These are phyloP conservation scores for Celoporthe dispersa DNA, from an alignment of 2,329 filamentous ascomycete species.

Conservation along the genomic window DNA sequence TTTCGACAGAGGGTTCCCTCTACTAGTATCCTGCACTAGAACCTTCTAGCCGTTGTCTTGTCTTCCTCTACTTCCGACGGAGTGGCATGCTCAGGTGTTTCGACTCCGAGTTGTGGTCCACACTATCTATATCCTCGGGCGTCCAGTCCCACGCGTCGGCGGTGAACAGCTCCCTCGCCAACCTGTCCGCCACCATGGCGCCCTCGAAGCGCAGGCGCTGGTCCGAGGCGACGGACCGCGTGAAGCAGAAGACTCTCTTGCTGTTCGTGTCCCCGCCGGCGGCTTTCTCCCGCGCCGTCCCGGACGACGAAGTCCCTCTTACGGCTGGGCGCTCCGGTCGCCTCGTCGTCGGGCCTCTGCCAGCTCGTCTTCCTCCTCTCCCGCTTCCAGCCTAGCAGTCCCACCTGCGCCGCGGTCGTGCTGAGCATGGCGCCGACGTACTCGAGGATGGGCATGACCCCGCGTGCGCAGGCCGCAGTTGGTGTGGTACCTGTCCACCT, in stretches of 20 bases:
- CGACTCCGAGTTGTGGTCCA: slow-evolving; percentile 4
- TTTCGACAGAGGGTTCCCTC: too few relatives aligned
- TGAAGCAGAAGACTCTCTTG: slow-evolving; percentile 51
- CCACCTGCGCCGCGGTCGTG: slow-evolving; percentile 49
- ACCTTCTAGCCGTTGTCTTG: too few relatives aligned
- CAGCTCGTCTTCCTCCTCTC: slow-evolving; percentile 47
- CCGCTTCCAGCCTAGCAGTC: slow-evolving; percentile 52
- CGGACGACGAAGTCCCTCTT: slow-evolving; percentile 24
- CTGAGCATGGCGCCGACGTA: slow-evolving; percentile 63
- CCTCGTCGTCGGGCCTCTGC: slow-evolving; percentile 35
- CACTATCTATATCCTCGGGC: slow-evolving; percentile 44
- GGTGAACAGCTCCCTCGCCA: slow-evolving; percentile 59
- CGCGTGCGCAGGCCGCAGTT: slow-evolving; percentile 73
- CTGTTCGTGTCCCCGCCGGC: not conserved
- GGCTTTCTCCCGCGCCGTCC: slow-evolving; percentile 27
- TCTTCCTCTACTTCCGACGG: slow-evolving; percentile 7
- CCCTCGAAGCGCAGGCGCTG: slow-evolving; percentile 55
- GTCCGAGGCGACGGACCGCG: slow-evolving; percentile 54
- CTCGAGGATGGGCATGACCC: slow-evolving; percentile 68
- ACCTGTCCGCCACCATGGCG: slow-evolving; percentile 53
- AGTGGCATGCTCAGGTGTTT: slow-evolving; percentile 20
- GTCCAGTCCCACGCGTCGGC: slow-evolving; percentile 65
- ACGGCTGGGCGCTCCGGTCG: not conserved
- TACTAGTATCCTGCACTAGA: too few relatives aligned
- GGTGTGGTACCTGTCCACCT: slow-evolving; percentile 73